Conservation (phyloP, 202 grass and related monocot genomes). For the Setaria viridis region DNA sequence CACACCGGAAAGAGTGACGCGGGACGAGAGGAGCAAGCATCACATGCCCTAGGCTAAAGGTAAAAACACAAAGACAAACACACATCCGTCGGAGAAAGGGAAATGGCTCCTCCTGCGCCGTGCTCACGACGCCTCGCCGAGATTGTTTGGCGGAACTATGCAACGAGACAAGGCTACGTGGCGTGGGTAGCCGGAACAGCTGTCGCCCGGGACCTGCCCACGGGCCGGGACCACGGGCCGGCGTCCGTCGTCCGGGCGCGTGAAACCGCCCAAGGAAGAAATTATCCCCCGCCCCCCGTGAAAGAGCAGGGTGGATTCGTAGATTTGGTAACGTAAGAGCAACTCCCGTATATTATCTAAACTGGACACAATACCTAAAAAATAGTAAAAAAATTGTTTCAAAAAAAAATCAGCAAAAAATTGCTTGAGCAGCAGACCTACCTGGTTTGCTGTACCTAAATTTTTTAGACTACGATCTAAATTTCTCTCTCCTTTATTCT, state of each 20-base stretch:
- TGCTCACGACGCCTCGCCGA: neutral
- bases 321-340: neutral
- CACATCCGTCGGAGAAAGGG: neutral
- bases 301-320: neutral
- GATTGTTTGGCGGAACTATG: neutral
- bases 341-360: too few relatives aligned
- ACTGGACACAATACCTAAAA: too few relatives aligned
- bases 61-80: neutral
- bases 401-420: too few relatives aligned
- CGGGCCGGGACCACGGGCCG: neutral
- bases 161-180: slow-evolving; percentile 43
- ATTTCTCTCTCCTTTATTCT: too few relatives aligned
- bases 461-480: too few relatives aligned
- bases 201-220: neutral
- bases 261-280: neutral
- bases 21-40: neutral
- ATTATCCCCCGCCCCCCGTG: neutral
- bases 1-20: neutral
- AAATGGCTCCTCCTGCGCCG: neutral
- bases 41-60: neutral
- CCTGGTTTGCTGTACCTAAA: too few relatives aligned
- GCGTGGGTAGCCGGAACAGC: slow-evolving; percentile 36
- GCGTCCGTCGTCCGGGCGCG: neutral
- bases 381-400: too few relatives aligned
- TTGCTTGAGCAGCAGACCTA: too few relatives aligned